Conservation (phyloP, 225 moss, liverwort and hornwort genomes). For the Sphagnum contortum region DNA sequence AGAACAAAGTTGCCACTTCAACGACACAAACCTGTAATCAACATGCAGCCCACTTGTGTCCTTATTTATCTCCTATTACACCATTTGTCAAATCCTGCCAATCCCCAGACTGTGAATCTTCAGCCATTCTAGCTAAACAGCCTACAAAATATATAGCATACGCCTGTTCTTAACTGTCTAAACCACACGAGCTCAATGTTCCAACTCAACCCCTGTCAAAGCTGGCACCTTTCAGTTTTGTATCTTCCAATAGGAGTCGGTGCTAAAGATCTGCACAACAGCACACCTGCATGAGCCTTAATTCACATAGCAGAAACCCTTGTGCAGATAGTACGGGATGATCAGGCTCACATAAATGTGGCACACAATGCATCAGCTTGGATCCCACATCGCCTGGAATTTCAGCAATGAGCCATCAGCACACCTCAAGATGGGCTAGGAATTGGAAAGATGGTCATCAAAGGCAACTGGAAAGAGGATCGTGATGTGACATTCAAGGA, state of each 20-base stretch:
- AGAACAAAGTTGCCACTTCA: too few relatives aligned
- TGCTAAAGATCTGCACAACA: slow-evolving; percentile 62
- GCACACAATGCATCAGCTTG: too few relatives aligned
- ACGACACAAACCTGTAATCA: slow-evolving; percentile 60
- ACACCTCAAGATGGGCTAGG: too few relatives aligned
- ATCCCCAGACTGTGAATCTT: neutral
- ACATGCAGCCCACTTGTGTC: slow-evolving; percentile 58
- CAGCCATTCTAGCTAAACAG: neutral
- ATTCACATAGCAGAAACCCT: too few relatives aligned
- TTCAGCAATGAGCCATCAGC: neutral
- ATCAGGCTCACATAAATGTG: too few relatives aligned
- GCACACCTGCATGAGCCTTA: neutral
- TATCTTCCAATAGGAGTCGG: slow-evolving; percentile 82
- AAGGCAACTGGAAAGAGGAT: too few relatives aligned
- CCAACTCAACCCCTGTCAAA: too few relatives aligned
- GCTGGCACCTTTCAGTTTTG: slow-evolving; percentile 40
- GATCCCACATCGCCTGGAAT: neutral
- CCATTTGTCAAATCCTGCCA: slow-evolving; percentile 91
- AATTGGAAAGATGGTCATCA: too few relatives aligned
- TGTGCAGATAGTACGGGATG: too few relatives aligned
- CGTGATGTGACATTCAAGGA: too few relatives aligned
- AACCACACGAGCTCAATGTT: too few relatives aligned
- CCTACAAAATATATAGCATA: neutral
- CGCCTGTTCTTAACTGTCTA: too few relatives aligned
- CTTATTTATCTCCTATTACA: slow-evolving; percentile 74